Base-by-base conservation (phyloP, 257 asterid species). In the Rauvolfia tetraphylla region DNA sequence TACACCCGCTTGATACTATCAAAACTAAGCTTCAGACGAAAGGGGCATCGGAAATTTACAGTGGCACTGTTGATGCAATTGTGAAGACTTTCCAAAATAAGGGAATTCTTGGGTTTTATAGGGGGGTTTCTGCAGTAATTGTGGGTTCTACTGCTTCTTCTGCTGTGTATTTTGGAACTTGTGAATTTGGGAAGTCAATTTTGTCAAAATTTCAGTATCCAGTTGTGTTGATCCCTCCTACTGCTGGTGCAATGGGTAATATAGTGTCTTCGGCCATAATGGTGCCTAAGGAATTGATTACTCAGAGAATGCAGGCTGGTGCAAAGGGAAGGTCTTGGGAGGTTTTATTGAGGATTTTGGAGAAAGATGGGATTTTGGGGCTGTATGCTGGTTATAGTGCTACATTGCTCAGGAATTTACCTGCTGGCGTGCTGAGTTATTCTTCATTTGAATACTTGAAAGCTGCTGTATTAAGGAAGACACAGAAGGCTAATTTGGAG, bases 191-290 rank as follows among this genome's bases (percentile, higher is more conserved):
- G 4, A 95, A 95, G 76, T 95, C 98, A 42, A 53, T 95, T 57
- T 75, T 95, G 82, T 89, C 98, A 6, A 89, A 84, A 82, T 77
- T 87, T 22, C 77, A 82, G 27, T 95, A 72, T 44, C 98, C 99
- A 44, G 74, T 89, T 42, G 54, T 95, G 58, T 77, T 95, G 83
- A 95, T 95, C 74, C 99, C 99, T 75, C 99, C 99, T 0, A 89
- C 97, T 61, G 98, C 99, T 67, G 98, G 99, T 67, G 99, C 98
- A 3, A 95, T 92, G 99, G 99, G 99, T 78, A 95, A 95, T 75
- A 89, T 95, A 1, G 87, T 90, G 25, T 95, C 99, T 4, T 95
- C 99, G 0, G 98, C 98, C 0, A 95, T 95, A 62, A 95, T 95
- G 99, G 99, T 95, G 54, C 99, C 99, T 0, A 95, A 95, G 76